Percentiles rank a stretch among this genome's conserved stretches.
These are phyloP conservation scores for Pleurotus giganteus DNA, from an alignment of 768 basidiomycete species.

Conservation along the genomic window DNA sequence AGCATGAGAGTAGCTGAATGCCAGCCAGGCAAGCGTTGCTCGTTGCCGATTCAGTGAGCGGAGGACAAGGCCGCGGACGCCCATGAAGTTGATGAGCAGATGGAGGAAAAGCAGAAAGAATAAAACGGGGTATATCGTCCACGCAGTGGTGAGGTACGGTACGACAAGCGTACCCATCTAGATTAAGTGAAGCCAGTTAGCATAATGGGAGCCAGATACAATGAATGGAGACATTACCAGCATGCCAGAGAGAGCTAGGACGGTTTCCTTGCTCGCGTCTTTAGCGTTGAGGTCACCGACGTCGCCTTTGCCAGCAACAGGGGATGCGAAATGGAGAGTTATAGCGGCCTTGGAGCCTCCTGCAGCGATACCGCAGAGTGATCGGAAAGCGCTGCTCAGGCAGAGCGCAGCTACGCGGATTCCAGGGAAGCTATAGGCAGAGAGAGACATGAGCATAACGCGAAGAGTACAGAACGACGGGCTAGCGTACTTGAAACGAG, in stretches of 20 bases:
- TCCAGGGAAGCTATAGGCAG: slow-evolving; percentile 22
- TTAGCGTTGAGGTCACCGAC: slow-evolving; percentile 73
- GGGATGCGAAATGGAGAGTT: slow-evolving; percentile 62
- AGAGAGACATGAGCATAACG: background rate
- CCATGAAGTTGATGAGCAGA: slow-evolving; percentile 56
- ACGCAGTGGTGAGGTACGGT: slow-evolving; percentile 47
- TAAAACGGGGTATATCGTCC: slow-evolving; percentile 49
- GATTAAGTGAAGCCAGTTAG: background rate
- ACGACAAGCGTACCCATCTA: slow-evolving; percentile 63
- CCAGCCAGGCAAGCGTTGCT: slow-evolving; percentile 48
- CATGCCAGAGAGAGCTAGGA: slow-evolving; percentile 65
- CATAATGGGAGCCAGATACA: background rate
- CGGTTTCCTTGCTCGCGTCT: slow-evolving; percentile 70
- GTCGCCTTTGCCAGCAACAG: slow-evolving; percentile 50
- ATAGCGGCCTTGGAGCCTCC: slow-evolving; percentile 72
- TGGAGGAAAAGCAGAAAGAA: slow-evolving; percentile 52
- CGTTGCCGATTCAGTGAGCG: slow-evolving; percentile 63
- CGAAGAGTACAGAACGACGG: background rate
- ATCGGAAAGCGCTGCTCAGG: slow-evolving; percentile 53
- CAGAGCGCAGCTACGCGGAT: slow-evolving; percentile 52
- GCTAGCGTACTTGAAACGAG: background rate
- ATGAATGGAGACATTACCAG: slow-evolving; percentile 42
- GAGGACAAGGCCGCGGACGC: slow-evolving; percentile 55
- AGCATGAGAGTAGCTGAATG: slow-evolving; percentile 27
- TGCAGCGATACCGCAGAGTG: slow-evolving; percentile 62